Evolutionary conservation across 768 basidiomycete species (phyloP).

Genomic region (Sarcomyxa edulis): DNA sequence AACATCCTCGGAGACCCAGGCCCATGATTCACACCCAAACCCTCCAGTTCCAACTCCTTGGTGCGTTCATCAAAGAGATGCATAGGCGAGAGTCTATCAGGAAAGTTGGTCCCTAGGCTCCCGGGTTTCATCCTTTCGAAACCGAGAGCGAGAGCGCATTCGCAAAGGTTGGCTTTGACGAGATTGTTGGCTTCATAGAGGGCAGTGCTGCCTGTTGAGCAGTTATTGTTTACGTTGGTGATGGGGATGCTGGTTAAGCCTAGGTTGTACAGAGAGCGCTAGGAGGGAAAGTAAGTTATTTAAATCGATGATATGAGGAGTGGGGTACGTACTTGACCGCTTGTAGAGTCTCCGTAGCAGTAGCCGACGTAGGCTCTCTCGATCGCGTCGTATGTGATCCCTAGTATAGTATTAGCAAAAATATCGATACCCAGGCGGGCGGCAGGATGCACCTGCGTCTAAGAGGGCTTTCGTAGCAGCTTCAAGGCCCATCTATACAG

Average conservation of each 20-base stretch:
- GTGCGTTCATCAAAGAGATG: conserved; percentile 37
- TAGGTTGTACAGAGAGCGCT: conserved; percentile 78
- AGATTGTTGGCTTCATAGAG: conserved; percentile 68
- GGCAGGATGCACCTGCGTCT: conserved; percentile 56
- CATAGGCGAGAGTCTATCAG: conserved; percentile 47
- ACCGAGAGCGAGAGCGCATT: conserved; percentile 78
- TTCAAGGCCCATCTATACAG: conserved; percentile 73
- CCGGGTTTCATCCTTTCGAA: conserved; percentile 84
- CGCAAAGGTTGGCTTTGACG: conserved; percentile 63
- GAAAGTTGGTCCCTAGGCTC: conserved; percentile 62
- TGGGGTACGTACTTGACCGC: conserved; percentile 51
- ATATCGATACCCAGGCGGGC: too few species aligned
- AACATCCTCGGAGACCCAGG: conserved; percentile 73
- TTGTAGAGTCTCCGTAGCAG: conserved; percentile 76
- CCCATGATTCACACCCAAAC: conserved; percentile 59
- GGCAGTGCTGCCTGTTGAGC: conserved; percentile 77
- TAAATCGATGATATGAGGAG: neutral
- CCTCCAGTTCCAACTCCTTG: conserved; percentile 40
- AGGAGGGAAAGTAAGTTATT: conserved; percentile 5
- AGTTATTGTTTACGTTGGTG: conserved; percentile 85
- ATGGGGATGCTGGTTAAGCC: conserved; percentile 83
- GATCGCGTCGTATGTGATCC: conserved; percentile 77
- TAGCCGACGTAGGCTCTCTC: conserved; percentile 74
- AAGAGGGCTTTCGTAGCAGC: conserved; percentile 83
- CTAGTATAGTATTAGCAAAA: conserved; percentile 25